phyloP scores from a whole-genome alignment of 306 rosid genomes.

The Quercus aquifolioides region DNA sequence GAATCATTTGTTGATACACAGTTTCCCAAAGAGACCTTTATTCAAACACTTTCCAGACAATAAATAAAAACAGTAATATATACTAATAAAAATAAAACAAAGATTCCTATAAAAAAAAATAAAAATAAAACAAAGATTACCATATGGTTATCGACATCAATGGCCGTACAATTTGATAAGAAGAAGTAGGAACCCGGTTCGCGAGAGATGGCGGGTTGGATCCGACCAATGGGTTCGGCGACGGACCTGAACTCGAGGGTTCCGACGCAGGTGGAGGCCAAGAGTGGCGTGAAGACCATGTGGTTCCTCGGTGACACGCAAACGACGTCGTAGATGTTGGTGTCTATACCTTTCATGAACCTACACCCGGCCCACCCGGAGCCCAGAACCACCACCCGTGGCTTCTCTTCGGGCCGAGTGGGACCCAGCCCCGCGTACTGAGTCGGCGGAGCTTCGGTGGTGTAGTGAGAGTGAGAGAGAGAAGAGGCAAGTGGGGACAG shows the following conservation, averaged over 20 bases:
- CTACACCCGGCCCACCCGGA: conserved; percentile 97
- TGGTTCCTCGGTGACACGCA: conserved; percentile 98
- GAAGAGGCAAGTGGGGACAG: conserved; percentile 7
- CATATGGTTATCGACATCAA: conserved; percentile 55
- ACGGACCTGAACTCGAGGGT: conserved; percentile 91
- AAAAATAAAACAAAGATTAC: conserved; percentile 16
- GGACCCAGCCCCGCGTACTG: conserved; percentile 38
- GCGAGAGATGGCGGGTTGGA: conserved; percentile 83
- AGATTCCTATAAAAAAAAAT: not conserved
- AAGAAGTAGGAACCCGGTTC: conserved; percentile 90
- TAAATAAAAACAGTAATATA: not conserved
- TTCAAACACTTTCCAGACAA: not conserved
- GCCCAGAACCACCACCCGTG: conserved; percentile 85
- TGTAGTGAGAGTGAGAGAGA: conserved; percentile 32
- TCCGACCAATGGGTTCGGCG: conserved; percentile 84
- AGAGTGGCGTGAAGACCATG: conserved; percentile 93
- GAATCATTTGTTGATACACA: not conserved
- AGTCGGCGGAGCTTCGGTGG: conserved; percentile 20
- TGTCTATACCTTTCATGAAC: conserved; percentile 74
- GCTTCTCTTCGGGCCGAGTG: conserved; percentile 69
- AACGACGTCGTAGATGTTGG: conserved; percentile 67
- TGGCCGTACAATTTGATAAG: conserved; percentile 64
- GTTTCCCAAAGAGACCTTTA: not conserved
- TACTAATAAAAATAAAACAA: not conserved
- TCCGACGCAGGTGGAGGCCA: conserved; percentile 98